Percentiles rank a stretch among this genome's conserved stretches.
Evolutionary conservation across 495 filamentous ascomycete genomes (phyloP).

Genomic region (Aspergillus bridgeri): DNA sequence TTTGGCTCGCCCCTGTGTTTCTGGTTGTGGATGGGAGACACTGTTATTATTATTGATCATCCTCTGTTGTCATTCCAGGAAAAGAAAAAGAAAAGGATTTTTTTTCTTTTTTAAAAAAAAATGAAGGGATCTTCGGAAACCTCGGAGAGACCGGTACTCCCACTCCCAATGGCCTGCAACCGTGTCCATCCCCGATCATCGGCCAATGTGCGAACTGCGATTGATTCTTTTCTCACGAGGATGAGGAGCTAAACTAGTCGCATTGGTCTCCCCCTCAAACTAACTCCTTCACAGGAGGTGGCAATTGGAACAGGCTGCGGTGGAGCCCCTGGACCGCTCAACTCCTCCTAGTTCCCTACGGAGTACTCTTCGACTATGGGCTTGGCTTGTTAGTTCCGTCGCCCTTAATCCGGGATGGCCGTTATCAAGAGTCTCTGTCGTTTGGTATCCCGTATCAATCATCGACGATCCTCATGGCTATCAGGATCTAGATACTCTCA

Average conservation of each 20-base stretch:
- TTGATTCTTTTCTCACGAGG: not conserved
- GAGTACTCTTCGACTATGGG: not conserved
- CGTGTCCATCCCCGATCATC: not conserved
- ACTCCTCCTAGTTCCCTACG: no score
- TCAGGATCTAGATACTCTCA: not conserved
- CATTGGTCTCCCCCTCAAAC: not conserved
- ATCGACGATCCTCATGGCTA: not conserved
- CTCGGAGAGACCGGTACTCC: not conserved
- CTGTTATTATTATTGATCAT: not conserved
- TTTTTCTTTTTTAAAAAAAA: no score
- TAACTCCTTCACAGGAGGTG: not conserved
- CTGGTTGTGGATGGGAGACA: no score
- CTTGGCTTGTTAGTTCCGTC: not conserved
- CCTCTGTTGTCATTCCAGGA: not conserved
- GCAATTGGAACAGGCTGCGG: not conserved
- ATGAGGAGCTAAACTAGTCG: not conserved
- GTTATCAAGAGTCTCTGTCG: not conserved
- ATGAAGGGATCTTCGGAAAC: not conserved
- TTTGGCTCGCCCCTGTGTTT: not conserved
- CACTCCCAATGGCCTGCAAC: not conserved
- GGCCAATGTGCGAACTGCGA: not conserved
- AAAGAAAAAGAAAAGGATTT: not conserved
- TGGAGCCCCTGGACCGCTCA: not conserved
- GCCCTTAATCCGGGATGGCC: not conserved
- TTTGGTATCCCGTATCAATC: no score